These are phyloP conservation scores for Vitis vinifera DNA, from an alignment of 164 flowering plant genomes.

Conservation along the genomic window DNA sequence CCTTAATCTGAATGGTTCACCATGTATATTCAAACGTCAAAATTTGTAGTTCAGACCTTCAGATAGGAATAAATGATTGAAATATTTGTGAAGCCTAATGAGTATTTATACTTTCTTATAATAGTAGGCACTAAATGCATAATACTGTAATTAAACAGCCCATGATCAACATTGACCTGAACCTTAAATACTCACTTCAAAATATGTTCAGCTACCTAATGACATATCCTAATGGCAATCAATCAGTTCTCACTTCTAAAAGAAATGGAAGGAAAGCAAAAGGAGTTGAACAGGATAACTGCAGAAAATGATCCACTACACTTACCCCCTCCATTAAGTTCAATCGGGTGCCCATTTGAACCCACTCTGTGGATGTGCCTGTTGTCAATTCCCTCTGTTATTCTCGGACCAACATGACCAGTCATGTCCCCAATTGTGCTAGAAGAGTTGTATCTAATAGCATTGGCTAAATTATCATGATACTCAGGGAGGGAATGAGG, in stretches of 20 bases:
- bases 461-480: slow-evolving; percentile 46
- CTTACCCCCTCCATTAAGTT: slow-evolving; percentile 50
- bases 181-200: neutral
- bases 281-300: neutral
- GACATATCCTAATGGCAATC: neutral
- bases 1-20: neutral
- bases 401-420: slow-evolving; percentile 28
- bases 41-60: neutral
- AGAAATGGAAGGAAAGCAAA: neutral
- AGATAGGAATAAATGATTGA: too few relatives aligned
- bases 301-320: neutral
- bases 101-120: too few relatives aligned
- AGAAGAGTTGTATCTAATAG: slow-evolving; percentile 41
- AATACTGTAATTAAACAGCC: neutral
- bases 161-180: neutral
- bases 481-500: slow-evolving; percentile 77
- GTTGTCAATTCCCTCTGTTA: slow-evolving; percentile 44
- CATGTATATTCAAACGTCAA: neutral
- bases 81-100: too few relatives aligned
- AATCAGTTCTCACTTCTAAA: neutral
- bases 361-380: slow-evolving; percentile 37
- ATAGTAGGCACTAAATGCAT: too few relatives aligned
- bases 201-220: neutral
- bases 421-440: slow-evolving; percentile 28
- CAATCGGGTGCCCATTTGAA: slow-evolving; percentile 46